These are phyloP conservation scores for Candolleomyces aberdarensis DNA, from an alignment of 768 basidiomycete genomes.

Conservation along the genomic window DNA sequence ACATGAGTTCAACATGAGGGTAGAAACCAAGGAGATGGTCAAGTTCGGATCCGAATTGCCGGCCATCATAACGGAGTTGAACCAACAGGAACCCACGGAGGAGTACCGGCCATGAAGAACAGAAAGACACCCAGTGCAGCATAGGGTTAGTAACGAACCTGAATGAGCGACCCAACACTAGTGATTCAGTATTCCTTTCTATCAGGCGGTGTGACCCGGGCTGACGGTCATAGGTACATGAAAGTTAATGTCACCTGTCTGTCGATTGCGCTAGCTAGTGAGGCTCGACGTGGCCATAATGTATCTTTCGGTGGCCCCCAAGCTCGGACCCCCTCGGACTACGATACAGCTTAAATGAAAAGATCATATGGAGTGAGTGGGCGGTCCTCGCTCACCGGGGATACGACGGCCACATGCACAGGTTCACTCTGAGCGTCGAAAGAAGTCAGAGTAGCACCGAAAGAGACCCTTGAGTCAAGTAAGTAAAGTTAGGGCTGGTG, in stretches of 20 bases:
- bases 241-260: not conserved
- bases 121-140: no score
- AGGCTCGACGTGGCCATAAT: not conserved
- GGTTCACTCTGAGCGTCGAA: not conserved
- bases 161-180: no score
- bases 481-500: not conserved
- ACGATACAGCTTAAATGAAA: not conserved
- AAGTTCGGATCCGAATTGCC: no score
- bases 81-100: no score
- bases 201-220: no score
- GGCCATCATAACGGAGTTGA: no score
- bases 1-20: no score
- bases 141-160: no score
- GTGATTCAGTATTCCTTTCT: no score
- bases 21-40: no score
- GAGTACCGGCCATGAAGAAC: no score
- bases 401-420: not conserved
- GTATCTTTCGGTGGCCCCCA: not conserved
- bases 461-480: not conserved
- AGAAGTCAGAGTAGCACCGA: no score
- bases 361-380: not conserved
- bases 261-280: not conserved
- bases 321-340: not conserved
- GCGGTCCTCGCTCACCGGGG: not conserved
- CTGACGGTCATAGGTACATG: not conserved